phyloP scores from a whole-genome alignment of 2,329 filamentous ascomycete species.

The Fusarium paranaense region DNA sequence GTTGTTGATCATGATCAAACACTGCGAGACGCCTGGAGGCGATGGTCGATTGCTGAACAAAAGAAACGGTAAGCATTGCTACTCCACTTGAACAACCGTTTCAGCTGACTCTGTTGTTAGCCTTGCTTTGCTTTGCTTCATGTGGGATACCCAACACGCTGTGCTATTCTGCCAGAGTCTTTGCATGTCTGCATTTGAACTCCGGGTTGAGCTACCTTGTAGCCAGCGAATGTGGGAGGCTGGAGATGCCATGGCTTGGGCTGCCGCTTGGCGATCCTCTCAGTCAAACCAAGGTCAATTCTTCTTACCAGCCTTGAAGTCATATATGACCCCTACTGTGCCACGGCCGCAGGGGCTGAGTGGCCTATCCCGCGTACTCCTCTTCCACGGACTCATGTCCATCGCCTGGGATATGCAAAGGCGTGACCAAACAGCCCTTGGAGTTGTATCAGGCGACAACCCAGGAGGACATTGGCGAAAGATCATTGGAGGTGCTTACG shows the following conservation, averaged over 20 bases:
- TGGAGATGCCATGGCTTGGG: conserved; percentile 63
- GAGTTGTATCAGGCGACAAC: conserved; percentile 47
- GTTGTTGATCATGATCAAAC: conserved; percentile 50
- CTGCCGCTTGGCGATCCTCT: conserved; percentile 49
- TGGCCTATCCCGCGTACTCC: conserved; percentile 62
- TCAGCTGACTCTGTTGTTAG: conserved; percentile 36
- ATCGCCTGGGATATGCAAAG: conserved; percentile 72
- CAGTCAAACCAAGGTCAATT: conserved; percentile 14
- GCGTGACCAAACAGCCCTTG: conserved; percentile 70
- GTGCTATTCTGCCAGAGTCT: conserved; percentile 74
- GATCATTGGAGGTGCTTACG: conserved; percentile 64
- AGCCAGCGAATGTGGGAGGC: conserved; percentile 69
- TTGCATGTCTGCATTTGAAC: conserved; percentile 74
- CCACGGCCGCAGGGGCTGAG: conserved; percentile 57
- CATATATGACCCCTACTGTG: conserved; percentile 62
- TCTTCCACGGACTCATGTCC: conserved; percentile 73
- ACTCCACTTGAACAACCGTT: neutral
- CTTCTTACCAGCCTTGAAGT: conserved; percentile 66
- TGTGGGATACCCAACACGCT: conserved; percentile 75
- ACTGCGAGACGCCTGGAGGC: conserved; percentile 61
- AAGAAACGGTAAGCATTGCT: conserved; percentile 61
- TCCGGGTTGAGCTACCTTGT: conserved; percentile 68
- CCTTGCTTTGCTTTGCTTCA: conserved; percentile 70
- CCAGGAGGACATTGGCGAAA: conserved; percentile 56
- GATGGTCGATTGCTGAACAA: conserved; percentile 67